These are phyloP conservation scores for Pythium insidiosum DNA, from an alignment of 352 stramenopile species.

Conservation along the genomic window DNA sequence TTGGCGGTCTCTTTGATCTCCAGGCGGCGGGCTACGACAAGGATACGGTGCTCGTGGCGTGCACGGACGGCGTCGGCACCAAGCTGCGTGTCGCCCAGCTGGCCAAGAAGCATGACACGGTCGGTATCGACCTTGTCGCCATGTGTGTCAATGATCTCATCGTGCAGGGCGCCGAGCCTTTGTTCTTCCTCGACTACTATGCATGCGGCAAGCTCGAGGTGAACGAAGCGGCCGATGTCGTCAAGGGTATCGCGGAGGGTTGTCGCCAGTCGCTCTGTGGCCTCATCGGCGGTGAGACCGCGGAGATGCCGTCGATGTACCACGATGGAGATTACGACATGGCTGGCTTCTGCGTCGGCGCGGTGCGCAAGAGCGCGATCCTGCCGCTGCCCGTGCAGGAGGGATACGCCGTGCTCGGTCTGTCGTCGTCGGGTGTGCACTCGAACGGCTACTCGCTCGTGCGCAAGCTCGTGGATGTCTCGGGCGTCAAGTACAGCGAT, in stretches of 20 bases:
- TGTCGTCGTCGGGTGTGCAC: constrained; percentile 95
- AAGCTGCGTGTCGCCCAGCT: constrained; percentile 92
- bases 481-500: constrained; percentile 72
- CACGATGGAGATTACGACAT: constrained; percentile 97
- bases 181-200: constrained; percentile 99
- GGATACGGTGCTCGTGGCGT: constrained; percentile 97
- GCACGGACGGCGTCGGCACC: constrained; percentile 97
- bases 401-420: constrained; percentile 93
- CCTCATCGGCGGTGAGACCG: constrained; percentile 95
- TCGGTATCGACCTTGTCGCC: constrained; percentile 98
- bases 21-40: constrained; percentile 93
- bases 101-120: constrained; percentile 90
- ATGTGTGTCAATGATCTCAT: constrained; percentile 99
- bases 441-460: constrained; percentile 99
- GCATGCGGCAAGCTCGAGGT: constrained; percentile 96
- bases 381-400: constrained; percentile 78
- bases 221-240: constrained; percentile 90
- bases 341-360: constrained; percentile 97
- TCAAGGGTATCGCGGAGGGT: constrained; percentile 96
- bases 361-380: constrained; percentile 85
- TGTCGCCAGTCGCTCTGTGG: constrained; percentile 94
- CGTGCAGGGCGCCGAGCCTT: constrained; percentile 96
- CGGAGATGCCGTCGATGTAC: constrained; percentile 99
- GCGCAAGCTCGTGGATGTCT: constrained; percentile 93
- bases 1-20: constrained; percentile 98